Evolutionary conservation across 2,329 filamentous ascomycete species (phyloP), one percentile per base, ranked within the genome.

Genomic region (Talaromyces sp.): DNA sequence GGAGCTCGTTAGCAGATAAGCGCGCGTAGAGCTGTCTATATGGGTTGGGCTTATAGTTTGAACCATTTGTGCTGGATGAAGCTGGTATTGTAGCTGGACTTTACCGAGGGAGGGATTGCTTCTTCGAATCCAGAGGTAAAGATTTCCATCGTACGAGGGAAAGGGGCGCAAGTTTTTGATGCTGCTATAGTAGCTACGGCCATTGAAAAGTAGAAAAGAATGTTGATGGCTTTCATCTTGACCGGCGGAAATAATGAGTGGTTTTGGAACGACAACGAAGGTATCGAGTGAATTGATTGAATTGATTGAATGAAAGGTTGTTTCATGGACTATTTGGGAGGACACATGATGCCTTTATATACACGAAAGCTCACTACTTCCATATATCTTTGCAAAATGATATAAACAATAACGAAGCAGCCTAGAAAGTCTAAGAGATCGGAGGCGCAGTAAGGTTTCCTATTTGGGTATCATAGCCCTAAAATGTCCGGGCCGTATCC

Each of bases 1-100:
- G 11, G 8, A 14, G 9, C 33, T 55, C 21, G 65, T 28, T 62
- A 65, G 56, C 48, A 11, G 21, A 5, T 33, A 44, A 2, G 7
- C 8, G 16, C 5, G 6, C 9, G 7, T 1, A n/a, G n/a, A n/a
- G n/a, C n/a, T 6, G 55, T n/a, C 62, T 56, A 37, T 16, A 1
- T 39, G 14, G 23, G 14, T 25, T 6, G 35, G 40, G 18, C 16
- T 33, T 18, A 14, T 21, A 55, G 25, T 12, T 11, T 1, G 16
- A 5, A 74, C 75, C 76, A 77, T 64, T 78, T 78, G 55, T 78
- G 76, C 56, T 78, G 76, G 9, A 77, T 64, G 50, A 77, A 77
- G 23, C 66, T 71, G 21, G 74, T 68, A 1, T 69, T 62, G 50
- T 72, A 77, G 12, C 73, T 73, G 0, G 74, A 44, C 25, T 73